Base-by-base conservation (phyloP, 2,329 filamentous ascomycete genomes). In the Xylaria sp. region DNA sequence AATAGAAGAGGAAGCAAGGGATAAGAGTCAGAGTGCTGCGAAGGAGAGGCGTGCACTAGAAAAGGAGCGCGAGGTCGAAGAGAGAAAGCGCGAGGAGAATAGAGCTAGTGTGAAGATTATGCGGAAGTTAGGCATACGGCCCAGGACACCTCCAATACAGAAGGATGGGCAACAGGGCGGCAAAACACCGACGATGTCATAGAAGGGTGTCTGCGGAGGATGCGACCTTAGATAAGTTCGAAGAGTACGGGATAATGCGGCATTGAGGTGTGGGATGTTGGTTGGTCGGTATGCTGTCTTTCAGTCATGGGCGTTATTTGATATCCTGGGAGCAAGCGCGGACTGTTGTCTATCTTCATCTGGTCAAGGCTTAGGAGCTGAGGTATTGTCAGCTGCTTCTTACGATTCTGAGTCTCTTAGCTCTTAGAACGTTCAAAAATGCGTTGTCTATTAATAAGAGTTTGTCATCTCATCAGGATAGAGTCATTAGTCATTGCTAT, bases 1-100 rank as follows among this genome's bases (percentile, higher is more conserved):
- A 70, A 82, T 81, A 61, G 87, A 91, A 72, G 89, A 90, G 75
- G 88, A 86, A 39, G 82, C 86, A 10, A 51, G 61, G 51, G 64
- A 70, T 41, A 66, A 60, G 28, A 71, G 67, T 36, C 67, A 71
- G 64, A 71, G 69, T 49, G 69, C 69, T 4, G 67, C 70, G 9
- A 67, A 52, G 55, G 64, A 70, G 58, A 62, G 64, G 12, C 31
- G 64, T 0, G 39, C 70, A 5, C 61, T 69, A 12, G 56, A 69
- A 54, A 64, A 48, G 33, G 61, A 71, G 48, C 68, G 64, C 3
- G 52, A 62, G 54, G 33, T 54, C 5, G 62, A 52, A 15, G 65
- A 71, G 58, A 68, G 36, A 41, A 61, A 63, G 25, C 63, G 60
- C 36, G 64, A 70, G 51, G 68, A 70, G 61, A 70, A 67, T 41